Conservation (phyloP, 2,329 filamentous ascomycete genomes). For the Beauveria caledonica region DNA sequence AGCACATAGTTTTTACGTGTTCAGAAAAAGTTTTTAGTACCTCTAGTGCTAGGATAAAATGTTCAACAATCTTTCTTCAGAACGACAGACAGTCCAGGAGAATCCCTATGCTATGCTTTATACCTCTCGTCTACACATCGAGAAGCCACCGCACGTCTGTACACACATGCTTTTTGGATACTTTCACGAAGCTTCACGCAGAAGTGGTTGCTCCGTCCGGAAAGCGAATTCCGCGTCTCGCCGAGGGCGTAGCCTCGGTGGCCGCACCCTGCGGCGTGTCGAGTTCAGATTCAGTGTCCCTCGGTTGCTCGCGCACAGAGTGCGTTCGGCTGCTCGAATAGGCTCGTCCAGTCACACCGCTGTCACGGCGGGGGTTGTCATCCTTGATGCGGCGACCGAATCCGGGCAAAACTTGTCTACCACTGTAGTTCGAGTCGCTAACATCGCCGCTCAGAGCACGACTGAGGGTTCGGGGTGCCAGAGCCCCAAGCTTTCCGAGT, state of each 20-base stretch:
- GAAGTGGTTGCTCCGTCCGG: constrained; percentile 1
- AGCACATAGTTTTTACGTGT: too few species aligned
- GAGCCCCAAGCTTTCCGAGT: constrained; percentile 56
- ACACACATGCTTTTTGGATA: not conserved
- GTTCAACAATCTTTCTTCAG: too few species aligned
- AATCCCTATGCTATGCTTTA: too few species aligned
- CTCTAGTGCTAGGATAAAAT: too few species aligned
- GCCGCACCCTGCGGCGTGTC: not conserved
- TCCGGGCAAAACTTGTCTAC: not conserved
- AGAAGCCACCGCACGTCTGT: not conserved
- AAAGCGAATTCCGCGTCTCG: constrained; percentile 10
- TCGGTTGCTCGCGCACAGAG: not conserved
- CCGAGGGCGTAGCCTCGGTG: not conserved
- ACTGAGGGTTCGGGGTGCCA: constrained; percentile 54
- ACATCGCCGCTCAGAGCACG: constrained; percentile 14
- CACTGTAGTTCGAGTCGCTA: not conserved
- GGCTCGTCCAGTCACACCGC: not conserved
- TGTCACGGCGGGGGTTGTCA: not conserved
- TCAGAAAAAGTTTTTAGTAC: too few species aligned
- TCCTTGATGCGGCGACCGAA: constrained; percentile 11
- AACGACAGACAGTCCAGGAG: too few species aligned
- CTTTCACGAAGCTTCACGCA: not conserved
- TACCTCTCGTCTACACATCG: not conserved
- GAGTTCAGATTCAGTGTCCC: not conserved
- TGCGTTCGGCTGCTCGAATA: not conserved